Base-by-base conservation (phyloP, 257 asterid species). In the Verbascum thapsus region DNA sequence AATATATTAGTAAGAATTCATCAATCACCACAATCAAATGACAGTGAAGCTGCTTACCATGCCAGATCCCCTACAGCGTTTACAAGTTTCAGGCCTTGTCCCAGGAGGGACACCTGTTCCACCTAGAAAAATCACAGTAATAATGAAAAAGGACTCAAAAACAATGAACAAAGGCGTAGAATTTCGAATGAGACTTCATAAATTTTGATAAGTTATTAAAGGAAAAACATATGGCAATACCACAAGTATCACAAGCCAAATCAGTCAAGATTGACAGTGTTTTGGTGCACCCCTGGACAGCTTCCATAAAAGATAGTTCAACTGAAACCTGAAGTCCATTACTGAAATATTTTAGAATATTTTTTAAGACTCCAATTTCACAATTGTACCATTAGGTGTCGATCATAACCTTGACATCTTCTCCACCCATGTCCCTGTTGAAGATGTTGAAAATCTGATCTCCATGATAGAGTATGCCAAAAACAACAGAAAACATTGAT, bases 21-120 rank as follows among this genome's bases (percentile, higher is more conserved):
- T 63, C 37, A 22, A 48, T 40, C 61, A 52, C 5, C 56, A 51
- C 10, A 66, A 54, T 11, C 37, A 55, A 57, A 32, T 60, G 61
- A 70, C 60, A 58, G 72, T 49, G 38, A 58, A 49, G 73, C 73
- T 59, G 75, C 87, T 66, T 59, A 84, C 95, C 84, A 73, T 73
- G 68, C 97, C 97, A 52, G 95, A 80, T 66, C 97, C 97, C 72
- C 69, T 85, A 76, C 97, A 90, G 4, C 82, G 91, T 76, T 67
- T 85, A 76, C 97, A 90, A 35, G 97, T 87, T 83, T 90, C 95
- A 58, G 97, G 97, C 72, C 74, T 75, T 61, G 95, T 81, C 68
- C 97, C 97, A 23, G 97, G 91, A 76, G 97, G 95, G 73, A 90
- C 94, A 22, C 97, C 97, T 63, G 88, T 72, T 73, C 97, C 95